Conservation (phyloP, 805 yeast genomes). For the Candida nemodendra region DNA sequence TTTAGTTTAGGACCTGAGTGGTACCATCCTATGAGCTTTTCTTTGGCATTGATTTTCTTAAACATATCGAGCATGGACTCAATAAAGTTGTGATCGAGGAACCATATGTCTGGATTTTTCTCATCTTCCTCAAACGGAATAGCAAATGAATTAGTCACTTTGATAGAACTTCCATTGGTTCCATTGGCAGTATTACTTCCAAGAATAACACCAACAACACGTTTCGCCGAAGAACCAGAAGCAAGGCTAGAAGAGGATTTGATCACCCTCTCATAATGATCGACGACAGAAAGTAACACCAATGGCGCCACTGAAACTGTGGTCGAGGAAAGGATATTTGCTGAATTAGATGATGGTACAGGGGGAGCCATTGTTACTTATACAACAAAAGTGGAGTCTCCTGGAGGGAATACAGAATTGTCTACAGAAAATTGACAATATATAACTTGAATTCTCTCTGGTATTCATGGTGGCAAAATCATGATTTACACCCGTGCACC, state of each 20-base stretch:
- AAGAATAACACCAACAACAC: conserved; percentile 91
- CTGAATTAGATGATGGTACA: conserved; percentile 30
- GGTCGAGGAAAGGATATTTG: conserved; percentile 9
- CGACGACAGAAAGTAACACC: conserved; percentile 90
- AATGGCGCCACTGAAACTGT: conserved; percentile 92
- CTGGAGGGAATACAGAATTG: no score
- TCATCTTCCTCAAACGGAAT: conserved; percentile 98
- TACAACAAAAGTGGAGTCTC: no score
- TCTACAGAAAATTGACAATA: no score
- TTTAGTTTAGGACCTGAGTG: conserved; percentile 95
- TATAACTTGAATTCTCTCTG: no score
- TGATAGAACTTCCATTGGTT: conserved; percentile 39
- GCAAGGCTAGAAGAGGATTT: conserved; percentile 35
- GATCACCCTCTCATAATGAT: conserved; percentile 88
- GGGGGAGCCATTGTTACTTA: conserved; percentile 16
- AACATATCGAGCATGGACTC: conserved; percentile 98
- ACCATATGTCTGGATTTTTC: conserved; percentile 90
- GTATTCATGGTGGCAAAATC: no score
- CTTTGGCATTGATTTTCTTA: conserved; percentile 96
- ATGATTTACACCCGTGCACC: no score
- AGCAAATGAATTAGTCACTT: conserved; percentile 90
- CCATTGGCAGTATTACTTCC: conserved; percentile 66
- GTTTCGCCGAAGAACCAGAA: conserved; percentile 44
- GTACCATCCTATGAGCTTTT: conserved; percentile 97
- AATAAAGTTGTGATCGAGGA: conserved; percentile 92